phyloP scores from a whole-genome alignment of 2,329 filamentous ascomycete genomes.

The Chrysosporium queenslandicum region DNA sequence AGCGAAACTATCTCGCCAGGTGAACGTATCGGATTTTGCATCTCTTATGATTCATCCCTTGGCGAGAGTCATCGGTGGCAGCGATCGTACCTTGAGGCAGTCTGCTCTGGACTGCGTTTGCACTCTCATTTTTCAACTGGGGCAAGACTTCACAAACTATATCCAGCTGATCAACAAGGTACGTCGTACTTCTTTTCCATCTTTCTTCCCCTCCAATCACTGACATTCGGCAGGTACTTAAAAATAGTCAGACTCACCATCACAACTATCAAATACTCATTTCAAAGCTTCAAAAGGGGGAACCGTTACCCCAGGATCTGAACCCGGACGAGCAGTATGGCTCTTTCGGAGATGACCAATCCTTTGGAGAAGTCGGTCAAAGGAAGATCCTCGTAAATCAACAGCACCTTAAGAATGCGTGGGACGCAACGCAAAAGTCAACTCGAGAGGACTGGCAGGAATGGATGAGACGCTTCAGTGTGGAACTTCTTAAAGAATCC shows the following conservation, averaged over 20 bases:
- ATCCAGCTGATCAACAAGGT: slow-evolving; percentile 87
- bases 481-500: slow-evolving; percentile 86
- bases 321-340: slow-evolving; percentile 75
- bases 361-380: slow-evolving; percentile 70
- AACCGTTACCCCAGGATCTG: slow-evolving; percentile 87
- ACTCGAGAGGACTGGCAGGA: slow-evolving; percentile 99
- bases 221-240: slow-evolving; percentile 43
- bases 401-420: slow-evolving; percentile 90
- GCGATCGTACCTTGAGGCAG: slow-evolving; percentile 62
- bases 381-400: slow-evolving; percentile 97
- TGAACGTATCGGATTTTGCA: slow-evolving; percentile 94
- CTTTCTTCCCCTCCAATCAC: slow-evolving; percentile 1
- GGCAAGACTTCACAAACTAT: slow-evolving; percentile 90
- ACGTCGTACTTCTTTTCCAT: not conserved
- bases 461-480: slow-evolving; percentile 94
- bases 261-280: slow-evolving; percentile 87
- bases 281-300: slow-evolving; percentile 85
- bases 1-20: slow-evolving; percentile 84
- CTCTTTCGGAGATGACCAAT: slow-evolving; percentile 67
- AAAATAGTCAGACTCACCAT: slow-evolving; percentile 70
- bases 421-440: slow-evolving; percentile 93
- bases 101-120: slow-evolving; percentile 89
- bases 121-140: slow-evolving; percentile 88
- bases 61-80: slow-evolving; percentile 65
- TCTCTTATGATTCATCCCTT: slow-evolving; percentile 94